Percentiles rank a stretch among this genome's conserved stretches.
Evolutionary conservation across 1,284 basidiomycete genomes (phyloP).

Genomic region (Agaricales sp.): DNA sequence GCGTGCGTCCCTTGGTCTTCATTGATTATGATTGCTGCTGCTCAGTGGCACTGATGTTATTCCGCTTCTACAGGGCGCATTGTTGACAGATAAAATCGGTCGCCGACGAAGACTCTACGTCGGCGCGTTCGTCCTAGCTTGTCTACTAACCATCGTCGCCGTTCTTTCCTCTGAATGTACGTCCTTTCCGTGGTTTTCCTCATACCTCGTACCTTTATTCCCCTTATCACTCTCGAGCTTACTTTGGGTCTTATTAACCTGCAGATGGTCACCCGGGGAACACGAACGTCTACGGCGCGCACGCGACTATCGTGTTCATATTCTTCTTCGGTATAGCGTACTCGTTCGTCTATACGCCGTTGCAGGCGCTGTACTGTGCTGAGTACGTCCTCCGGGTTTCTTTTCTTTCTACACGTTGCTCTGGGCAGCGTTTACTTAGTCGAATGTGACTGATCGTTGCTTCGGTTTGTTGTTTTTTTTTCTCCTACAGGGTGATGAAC

Average conservation of each 20-base stretch:
- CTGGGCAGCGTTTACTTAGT: background rate
- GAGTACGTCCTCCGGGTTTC: constrained; percentile 11
- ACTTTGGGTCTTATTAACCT: background rate
- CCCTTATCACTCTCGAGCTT: background rate
- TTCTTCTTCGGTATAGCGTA: constrained; percentile 19
- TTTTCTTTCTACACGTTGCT: background rate
- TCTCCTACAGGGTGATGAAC: constrained; percentile 16
- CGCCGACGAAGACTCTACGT: constrained; percentile 17
- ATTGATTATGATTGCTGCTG: background rate
- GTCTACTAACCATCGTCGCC: constrained; percentile 15
- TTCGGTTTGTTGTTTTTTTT: background rate
- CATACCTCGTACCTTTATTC: no score
- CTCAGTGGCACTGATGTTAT: background rate
- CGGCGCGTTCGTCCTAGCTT: constrained; percentile 15
- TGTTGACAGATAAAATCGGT: constrained; percentile 17
- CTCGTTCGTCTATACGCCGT: constrained; percentile 18
- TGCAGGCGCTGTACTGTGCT: constrained; percentile 20
- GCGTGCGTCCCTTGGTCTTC: constrained; percentile 5
- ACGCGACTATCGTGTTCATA: constrained; percentile 19
- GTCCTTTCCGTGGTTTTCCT: background rate
- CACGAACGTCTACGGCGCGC: constrained; percentile 15
- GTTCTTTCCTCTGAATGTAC: constrained; percentile 17
- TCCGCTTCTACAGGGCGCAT: constrained; percentile 12
- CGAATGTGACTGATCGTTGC: background rate
- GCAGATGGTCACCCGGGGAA: constrained; percentile 15